A percentile compares a stretch with the other conserved stretches of the same genome.
Evolutionary conservation across 1,139 yeast genomes (phyloP).

Genomic region (Magnusiomyces tetraspermus): DNA sequence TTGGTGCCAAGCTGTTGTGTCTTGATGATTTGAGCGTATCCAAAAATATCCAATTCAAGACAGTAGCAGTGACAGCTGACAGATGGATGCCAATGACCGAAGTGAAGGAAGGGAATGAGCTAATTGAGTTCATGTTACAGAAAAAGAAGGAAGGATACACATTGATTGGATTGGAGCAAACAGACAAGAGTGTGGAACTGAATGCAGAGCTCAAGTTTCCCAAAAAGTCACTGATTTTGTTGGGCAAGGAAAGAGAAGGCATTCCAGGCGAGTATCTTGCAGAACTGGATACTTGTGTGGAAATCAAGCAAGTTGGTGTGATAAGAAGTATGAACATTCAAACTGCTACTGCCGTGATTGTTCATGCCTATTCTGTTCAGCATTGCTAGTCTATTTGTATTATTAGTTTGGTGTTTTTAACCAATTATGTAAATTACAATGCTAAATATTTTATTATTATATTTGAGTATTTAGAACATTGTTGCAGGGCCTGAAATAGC

Average conservation of each 20-base stretch:
- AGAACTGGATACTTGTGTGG: slow-evolving; percentile 78
- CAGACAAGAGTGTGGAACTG: slow-evolving; percentile 71
- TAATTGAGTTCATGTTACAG: slow-evolving; percentile 46
- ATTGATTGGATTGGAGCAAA: slow-evolving; percentile 82
- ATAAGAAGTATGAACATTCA: slow-evolving; percentile 93
- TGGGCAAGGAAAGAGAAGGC: slow-evolving; percentile 87
- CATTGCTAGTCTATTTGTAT: slow-evolving; percentile 33
- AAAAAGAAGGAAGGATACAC: slow-evolving; percentile 78
- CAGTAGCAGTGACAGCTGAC: slow-evolving; percentile 90
- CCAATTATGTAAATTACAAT: background rate
- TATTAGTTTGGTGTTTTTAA: too few species aligned
- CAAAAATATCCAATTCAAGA: slow-evolving; percentile 61
- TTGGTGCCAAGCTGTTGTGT: slow-evolving; percentile 80
- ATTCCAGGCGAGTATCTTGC: slow-evolving; percentile 79
- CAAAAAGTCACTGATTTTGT: slow-evolving; percentile 58
- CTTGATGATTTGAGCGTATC: slow-evolving; percentile 59
- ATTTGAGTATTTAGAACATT: slow-evolving; percentile 10
- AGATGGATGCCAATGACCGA: slow-evolving; percentile 93
- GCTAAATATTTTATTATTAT: background rate
- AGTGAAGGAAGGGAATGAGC: slow-evolving; percentile 46
- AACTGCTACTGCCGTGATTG: slow-evolving; percentile 91
- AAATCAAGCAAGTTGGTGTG: slow-evolving; percentile 86
- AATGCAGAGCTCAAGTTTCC: slow-evolving; percentile 63
- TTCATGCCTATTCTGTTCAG: slow-evolving; percentile 80
- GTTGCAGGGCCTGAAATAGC: slow-evolving; percentile 14